Percentiles rank a stretch among this genome's conserved stretches.
phyloP scores from a whole-genome alignment of 2,329 filamentous ascomycete genomes.

The Cylindrodendrum hubeiense region DNA sequence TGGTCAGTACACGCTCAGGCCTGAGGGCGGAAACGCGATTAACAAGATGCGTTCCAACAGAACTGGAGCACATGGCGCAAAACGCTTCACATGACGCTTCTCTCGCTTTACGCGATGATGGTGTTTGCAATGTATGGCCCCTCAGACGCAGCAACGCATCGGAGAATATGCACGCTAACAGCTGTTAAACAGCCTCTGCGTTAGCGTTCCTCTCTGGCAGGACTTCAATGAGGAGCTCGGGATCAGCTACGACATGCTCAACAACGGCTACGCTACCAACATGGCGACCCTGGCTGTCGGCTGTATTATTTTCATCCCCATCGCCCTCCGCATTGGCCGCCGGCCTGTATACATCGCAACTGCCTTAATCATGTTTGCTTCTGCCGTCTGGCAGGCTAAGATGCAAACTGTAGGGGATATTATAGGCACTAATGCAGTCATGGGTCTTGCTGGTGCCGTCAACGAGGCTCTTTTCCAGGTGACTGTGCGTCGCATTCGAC shows the following conservation, averaged over 20 bases:
- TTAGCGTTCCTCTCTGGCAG: conserved; percentile 35
- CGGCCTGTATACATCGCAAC: conserved; percentile 46
- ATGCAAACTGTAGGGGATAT: conserved; percentile 38
- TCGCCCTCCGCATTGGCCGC: conserved; percentile 48
- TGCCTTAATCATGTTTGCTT: conserved; percentile 34
- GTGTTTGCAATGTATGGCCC: conserved; percentile 34
- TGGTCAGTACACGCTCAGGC: conserved; percentile 18
- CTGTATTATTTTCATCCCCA: conserved; percentile 50
- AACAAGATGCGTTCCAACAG: neutral
- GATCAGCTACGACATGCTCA: conserved; percentile 39
- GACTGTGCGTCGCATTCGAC: conserved; percentile 35
- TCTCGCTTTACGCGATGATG: conserved; percentile 34
- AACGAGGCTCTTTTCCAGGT: conserved; percentile 54
- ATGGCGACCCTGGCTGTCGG: conserved; percentile 46
- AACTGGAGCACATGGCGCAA: conserved; percentile 36
- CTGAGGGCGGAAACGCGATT: neutral
- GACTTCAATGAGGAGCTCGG: conserved; percentile 35
- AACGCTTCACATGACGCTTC: conserved; percentile 22
- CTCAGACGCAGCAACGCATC: accelerated
- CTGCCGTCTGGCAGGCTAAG: conserved; percentile 40
- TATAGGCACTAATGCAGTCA: conserved; percentile 38
- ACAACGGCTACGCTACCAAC: conserved; percentile 43
- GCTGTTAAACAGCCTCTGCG: conserved; percentile 18
- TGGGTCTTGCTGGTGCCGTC: conserved; percentile 51
- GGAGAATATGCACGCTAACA: neutral